These are phyloP conservation scores for Erucastrum elatum DNA, from an alignment of 345 rosid genomes.

Conservation along the genomic window DNA sequence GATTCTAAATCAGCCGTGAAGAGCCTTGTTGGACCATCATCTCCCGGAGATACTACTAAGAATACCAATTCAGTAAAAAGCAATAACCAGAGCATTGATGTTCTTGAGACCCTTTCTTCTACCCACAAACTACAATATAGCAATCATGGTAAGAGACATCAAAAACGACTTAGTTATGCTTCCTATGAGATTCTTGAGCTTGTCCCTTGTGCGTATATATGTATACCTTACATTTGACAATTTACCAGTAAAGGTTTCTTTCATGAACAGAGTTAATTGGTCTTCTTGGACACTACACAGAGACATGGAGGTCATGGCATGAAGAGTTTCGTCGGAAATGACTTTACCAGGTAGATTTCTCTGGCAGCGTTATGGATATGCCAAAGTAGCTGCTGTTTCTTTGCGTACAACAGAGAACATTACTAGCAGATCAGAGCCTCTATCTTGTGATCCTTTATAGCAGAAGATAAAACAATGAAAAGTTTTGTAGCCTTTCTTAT, in stretches of 20 bases:
- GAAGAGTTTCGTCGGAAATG: constrained; percentile 52
- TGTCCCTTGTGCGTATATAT: background rate
- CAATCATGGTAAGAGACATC: constrained; percentile 55
- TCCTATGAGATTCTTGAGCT: background rate
- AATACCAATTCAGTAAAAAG: constrained; percentile 34
- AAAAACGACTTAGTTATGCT: background rate
- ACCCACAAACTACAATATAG: constrained; percentile 54
- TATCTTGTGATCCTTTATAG: background rate
- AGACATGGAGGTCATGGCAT: constrained; percentile 71
- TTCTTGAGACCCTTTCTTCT: constrained; percentile 56
- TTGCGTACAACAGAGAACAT: constrained; percentile 1
- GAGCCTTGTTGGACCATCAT: constrained; percentile 57
- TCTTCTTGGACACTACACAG: constrained; percentile 68
- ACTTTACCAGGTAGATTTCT: constrained; percentile 17
- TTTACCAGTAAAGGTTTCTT: constrained; percentile 23
- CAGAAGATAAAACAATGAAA: background rate
- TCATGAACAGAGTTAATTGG: constrained; percentile 58
- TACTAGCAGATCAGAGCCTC: background rate
- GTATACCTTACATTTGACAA: background rate
- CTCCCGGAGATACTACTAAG: constrained; percentile 36
- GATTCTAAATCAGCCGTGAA: constrained; percentile 33
- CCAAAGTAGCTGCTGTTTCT: background rate
- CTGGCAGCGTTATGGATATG: constrained; percentile 7
- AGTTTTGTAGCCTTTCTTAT: background rate
- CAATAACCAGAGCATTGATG: constrained; percentile 35